Evolutionary conservation across 2,329 filamentous ascomycete genomes (phyloP).

Genomic region (Alternaria viburni): DNA sequence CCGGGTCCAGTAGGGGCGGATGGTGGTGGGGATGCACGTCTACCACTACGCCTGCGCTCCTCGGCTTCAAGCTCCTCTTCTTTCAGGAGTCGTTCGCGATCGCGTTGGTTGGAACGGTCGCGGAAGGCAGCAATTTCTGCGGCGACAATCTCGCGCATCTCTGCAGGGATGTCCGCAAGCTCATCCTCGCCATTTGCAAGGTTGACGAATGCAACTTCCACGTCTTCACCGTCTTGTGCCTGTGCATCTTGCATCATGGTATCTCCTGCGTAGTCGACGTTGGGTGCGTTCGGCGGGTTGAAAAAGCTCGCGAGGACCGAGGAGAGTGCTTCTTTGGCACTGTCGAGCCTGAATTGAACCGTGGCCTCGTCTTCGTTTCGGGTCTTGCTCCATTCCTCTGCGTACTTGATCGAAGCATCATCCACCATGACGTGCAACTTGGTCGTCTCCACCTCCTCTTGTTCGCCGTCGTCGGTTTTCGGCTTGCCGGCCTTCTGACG

Average conservation of each 20-base stretch:
- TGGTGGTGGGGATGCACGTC: slow-evolving; percentile 69
- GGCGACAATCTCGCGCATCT: slow-evolving; percentile 94
- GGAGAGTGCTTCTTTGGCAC: slow-evolving; percentile 71
- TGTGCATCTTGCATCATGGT: slow-evolving; percentile 68
- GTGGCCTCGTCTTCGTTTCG: slow-evolving; percentile 68
- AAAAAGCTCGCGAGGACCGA: slow-evolving; percentile 74
- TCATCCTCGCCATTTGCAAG: slow-evolving; percentile 80
- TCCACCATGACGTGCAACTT: slow-evolving; percentile 76
- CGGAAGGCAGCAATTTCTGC: slow-evolving; percentile 94
- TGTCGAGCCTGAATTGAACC: slow-evolving; percentile 71
- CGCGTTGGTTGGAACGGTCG: slow-evolving; percentile 85
- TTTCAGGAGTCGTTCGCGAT: slow-evolving; percentile 82
- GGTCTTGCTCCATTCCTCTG: slow-evolving; percentile 78
- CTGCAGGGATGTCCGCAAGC: slow-evolving; percentile 89
- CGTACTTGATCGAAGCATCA: slow-evolving; percentile 79
- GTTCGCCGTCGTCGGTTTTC: slow-evolving; percentile 50
- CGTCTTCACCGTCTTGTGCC: slow-evolving; percentile 63
- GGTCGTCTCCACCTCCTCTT: slow-evolving; percentile 66
- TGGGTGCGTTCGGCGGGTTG: slow-evolving; percentile 60
- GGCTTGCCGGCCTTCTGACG: slow-evolving; percentile 65
- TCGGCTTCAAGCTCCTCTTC: slow-evolving; percentile 93
- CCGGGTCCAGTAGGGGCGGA: slow-evolving; percentile 66
- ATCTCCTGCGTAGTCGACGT: slow-evolving; percentile 69
- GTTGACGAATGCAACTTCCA: slow-evolving; percentile 89
- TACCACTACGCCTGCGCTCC: slow-evolving; percentile 74